Evolutionary conservation across 2,329 filamentous ascomycete species (phyloP), one percentile per base, ranked within the genome.

Genomic region (Fusarium multiceps): DNA sequence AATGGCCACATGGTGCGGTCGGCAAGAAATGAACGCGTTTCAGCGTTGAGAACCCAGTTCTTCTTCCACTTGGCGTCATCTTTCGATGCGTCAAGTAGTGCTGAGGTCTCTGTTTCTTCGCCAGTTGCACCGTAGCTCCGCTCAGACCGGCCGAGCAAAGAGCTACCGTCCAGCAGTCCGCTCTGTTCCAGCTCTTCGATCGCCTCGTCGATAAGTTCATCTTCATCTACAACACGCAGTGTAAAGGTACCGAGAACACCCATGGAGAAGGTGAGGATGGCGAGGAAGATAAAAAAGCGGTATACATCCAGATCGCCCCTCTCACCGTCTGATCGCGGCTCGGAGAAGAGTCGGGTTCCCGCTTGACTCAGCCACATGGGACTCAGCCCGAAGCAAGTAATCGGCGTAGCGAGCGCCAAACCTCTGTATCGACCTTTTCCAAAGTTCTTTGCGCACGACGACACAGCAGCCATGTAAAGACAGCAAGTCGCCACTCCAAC

Each of bases 371-470:
- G 87, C 92, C 96, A 97, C 92, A 99, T 95, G 49, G 94, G 94
- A 76, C 94, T 97, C 59, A 99, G 80, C 0, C 96, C 96, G 78
- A 98, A 97, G 9, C 93, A 91, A 1, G 96, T 93, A 78, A 98
- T 98, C 2, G 96, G 96, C 63, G 93, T 86, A 2, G 95, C 94
- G 58, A 99, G 85, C 64, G 97, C 95, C 53, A 99, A 82, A 0
- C 96, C 96, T 75, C 95, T 92, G 76, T 97, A 91, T 76, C 91
- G 92, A 6, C 94, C 93, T 65, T 92, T 90, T 50, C 94, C 94
- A 81, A 98, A 99, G 82, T 98, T 99, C 88, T 99, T 99, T 37
- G 96, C 96, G 77, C 94, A 97, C 0, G 95, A 97, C 9, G 95
- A 95, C n/a, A 99, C 91, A 3, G 93, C 91, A 53, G 90, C 88